A percentile compares a stretch with the other conserved stretches of the same genome.
These are phyloP conservation scores for Ceratobasidium sp. DNA, from an alignment of 1,284 basidiomycete genomes.

Conservation along the genomic window DNA sequence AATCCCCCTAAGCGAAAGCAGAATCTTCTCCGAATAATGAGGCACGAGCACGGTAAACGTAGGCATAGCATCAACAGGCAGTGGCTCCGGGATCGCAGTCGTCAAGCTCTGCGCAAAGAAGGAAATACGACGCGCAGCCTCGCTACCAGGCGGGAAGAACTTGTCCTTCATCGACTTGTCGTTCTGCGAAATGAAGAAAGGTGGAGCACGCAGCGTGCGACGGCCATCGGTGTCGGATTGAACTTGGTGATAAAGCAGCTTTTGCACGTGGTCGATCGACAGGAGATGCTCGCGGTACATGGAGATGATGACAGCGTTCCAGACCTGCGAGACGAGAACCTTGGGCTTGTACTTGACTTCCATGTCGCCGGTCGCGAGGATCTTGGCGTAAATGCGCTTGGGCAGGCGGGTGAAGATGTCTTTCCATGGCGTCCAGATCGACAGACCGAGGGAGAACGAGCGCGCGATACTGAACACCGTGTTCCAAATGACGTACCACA, in stretches of 20 bases:
- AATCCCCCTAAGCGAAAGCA: constrained; percentile 92
- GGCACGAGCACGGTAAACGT: constrained; percentile 96
- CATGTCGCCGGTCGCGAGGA: constrained; percentile 91
- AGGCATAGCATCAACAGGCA: constrained; percentile 96
- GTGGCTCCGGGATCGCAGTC: constrained; percentile 85
- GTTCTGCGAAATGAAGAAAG: constrained; percentile 93
- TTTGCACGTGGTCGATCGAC: constrained; percentile 95
- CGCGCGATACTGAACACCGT: constrained; percentile 83
- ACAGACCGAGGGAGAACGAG: constrained; percentile 87
- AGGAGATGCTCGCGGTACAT: constrained; percentile 98
- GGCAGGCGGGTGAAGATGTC: constrained; percentile 93
- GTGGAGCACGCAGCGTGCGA: constrained; percentile 87
- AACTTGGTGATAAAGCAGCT: constrained; percentile 93
- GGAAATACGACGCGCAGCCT: constrained; percentile 93
- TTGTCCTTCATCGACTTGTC: constrained; percentile 86
- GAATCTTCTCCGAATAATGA: constrained; percentile 96
- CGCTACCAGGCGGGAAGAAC: constrained; percentile 92
- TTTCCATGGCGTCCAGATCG: constrained; percentile 97
- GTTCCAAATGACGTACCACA: constrained; percentile 98
- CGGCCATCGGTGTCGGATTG: constrained; percentile 84
- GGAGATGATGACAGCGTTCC: constrained; percentile 99
- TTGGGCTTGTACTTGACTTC: constrained; percentile 98
- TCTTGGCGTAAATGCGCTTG: constrained; percentile 93
- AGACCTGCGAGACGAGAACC: constrained; percentile 94
- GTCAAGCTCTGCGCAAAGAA: constrained; percentile 97